Conservation (phyloP, 2,329 filamentous ascomycete species). For the Nigrospora oryzae region DNA sequence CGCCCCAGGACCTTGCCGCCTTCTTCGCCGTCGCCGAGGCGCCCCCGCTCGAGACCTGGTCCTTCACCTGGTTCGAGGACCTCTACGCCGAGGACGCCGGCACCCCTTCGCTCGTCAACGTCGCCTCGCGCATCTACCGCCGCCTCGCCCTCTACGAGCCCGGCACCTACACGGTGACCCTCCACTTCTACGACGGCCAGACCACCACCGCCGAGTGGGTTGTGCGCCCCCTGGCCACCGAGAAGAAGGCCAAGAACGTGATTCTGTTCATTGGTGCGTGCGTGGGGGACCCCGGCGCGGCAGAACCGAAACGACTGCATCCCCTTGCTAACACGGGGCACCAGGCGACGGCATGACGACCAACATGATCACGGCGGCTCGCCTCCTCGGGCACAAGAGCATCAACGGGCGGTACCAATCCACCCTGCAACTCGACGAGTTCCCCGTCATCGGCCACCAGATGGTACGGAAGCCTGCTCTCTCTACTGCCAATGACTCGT, state of each 20-base stretch:
- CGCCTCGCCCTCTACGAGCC: slow-evolving; percentile 69
- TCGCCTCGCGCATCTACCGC: slow-evolving; percentile 71
- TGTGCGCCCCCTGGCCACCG: slow-evolving; percentile 60
- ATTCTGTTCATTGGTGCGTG: slow-evolving; percentile 72
- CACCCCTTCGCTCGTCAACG: slow-evolving; percentile 66
- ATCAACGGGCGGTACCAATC: slow-evolving; percentile 80
- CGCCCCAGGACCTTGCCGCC: slow-evolving; percentile 45
- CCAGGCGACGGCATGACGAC: slow-evolving; percentile 55
- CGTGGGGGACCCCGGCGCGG: no score
- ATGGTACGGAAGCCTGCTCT: slow-evolving; percentile 40
- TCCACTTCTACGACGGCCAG: slow-evolving; percentile 66
- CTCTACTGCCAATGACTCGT: not conserved
- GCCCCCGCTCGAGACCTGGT: slow-evolving; percentile 70
- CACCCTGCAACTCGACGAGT: slow-evolving; percentile 69
- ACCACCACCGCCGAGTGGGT: slow-evolving; percentile 69
- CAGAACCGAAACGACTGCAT: not conserved
- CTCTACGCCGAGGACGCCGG: slow-evolving; percentile 67
- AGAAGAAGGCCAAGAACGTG: slow-evolving; percentile 75
- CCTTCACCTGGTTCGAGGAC: slow-evolving; percentile 80
- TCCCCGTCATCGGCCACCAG: slow-evolving; percentile 79
- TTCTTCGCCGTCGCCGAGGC: slow-evolving; percentile 61
- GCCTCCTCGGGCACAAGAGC: slow-evolving; percentile 71
- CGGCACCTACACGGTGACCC: slow-evolving; percentile 67
- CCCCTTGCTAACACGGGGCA: not conserved
- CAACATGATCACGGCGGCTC: slow-evolving; percentile 73